These are phyloP conservation scores for Clavispora asparagi DNA, from an alignment of 805 yeast genomes.

Conservation along the genomic window DNA sequence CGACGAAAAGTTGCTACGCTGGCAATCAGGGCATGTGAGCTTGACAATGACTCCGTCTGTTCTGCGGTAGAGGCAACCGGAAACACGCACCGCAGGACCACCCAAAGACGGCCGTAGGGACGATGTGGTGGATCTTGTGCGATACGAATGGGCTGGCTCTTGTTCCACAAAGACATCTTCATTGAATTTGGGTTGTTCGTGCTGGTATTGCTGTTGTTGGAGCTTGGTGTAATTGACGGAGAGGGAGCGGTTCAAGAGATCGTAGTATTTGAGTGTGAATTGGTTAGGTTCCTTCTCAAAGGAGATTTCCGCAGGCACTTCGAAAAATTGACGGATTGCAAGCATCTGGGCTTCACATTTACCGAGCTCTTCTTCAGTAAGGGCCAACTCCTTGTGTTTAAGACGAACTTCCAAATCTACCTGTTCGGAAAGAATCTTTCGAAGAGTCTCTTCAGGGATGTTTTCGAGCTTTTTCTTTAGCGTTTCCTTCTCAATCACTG, in stretches of 20 bases:
- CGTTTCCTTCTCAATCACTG: slow-evolving; percentile 8
- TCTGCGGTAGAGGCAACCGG: slow-evolving; percentile 55
- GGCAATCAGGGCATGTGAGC: slow-evolving; percentile 64
- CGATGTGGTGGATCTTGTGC: slow-evolving; percentile 48
- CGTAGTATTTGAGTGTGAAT: slow-evolving; percentile 38
- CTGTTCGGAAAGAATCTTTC: slow-evolving; percentile 35
- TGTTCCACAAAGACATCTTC: slow-evolving; percentile 9
- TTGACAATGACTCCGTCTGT: slow-evolving; percentile 69
- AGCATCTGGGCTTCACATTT: slow-evolving; percentile 56
- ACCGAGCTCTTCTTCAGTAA: slow-evolving; percentile 48
- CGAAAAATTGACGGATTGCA: slow-evolving; percentile 42
- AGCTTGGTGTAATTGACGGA: slow-evolving; percentile 27
- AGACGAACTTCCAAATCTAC: slow-evolving; percentile 56
- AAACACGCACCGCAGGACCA: slow-evolving; percentile 15
- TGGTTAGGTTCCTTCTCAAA: slow-evolving; percentile 42
- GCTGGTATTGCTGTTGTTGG: slow-evolving; percentile 12
- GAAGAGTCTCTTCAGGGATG: slow-evolving; percentile 16
- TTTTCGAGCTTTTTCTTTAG: slow-evolving; percentile 13
- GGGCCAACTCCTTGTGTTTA: slow-evolving; percentile 51
- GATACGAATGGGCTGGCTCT: slow-evolving; percentile 26
- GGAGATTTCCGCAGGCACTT: slow-evolving; percentile 35
- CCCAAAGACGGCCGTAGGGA: slow-evolving; percentile 46
- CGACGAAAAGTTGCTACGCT: slow-evolving; percentile 63
- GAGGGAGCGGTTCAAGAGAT: slow-evolving; percentile 30
- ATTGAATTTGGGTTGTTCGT: slow-evolving; percentile 8